Evolutionary conservation across 306 rosid species (phyloP).

Genomic region (Erythrophleum fordii): DNA sequence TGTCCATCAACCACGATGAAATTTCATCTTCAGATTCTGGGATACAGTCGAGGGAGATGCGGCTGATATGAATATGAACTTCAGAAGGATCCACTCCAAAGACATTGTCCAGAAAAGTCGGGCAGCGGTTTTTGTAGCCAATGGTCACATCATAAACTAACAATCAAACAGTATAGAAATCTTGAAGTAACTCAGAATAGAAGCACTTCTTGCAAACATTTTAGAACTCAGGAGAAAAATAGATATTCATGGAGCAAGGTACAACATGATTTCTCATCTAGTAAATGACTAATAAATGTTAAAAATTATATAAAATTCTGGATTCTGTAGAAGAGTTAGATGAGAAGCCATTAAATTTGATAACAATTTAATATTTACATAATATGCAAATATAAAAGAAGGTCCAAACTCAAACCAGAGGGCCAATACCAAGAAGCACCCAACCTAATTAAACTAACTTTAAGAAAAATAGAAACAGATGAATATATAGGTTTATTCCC

Average conservation of each 20-base stretch:
- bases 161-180: conserved; percentile 26
- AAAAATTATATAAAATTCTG: neutral
- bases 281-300: neutral
- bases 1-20: conserved; percentile 56
- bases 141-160: conserved; percentile 82
- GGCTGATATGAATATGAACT: conserved; percentile 70
- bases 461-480: neutral
- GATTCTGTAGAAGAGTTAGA: neutral
- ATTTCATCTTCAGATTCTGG: conserved; percentile 64
- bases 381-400: neutral
- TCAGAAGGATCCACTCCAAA: conserved; percentile 77
- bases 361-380: neutral
- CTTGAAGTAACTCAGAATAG: neutral
- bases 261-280: neutral
- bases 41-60: conserved; percentile 51
- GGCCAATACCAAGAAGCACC: neutral
- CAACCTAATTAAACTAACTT: neutral
- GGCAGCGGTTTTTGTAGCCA: conserved; percentile 70
- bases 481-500: neutral
- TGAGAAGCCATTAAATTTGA: neutral
- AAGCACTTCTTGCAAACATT: neutral
- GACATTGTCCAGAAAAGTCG: conserved; percentile 79
- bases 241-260: neutral
- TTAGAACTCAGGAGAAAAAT: neutral
- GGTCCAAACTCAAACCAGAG: neutral